Evolutionary conservation across 176 grass and related monocot genomes (phyloP).

Genomic region (Triticum urartu): DNA sequence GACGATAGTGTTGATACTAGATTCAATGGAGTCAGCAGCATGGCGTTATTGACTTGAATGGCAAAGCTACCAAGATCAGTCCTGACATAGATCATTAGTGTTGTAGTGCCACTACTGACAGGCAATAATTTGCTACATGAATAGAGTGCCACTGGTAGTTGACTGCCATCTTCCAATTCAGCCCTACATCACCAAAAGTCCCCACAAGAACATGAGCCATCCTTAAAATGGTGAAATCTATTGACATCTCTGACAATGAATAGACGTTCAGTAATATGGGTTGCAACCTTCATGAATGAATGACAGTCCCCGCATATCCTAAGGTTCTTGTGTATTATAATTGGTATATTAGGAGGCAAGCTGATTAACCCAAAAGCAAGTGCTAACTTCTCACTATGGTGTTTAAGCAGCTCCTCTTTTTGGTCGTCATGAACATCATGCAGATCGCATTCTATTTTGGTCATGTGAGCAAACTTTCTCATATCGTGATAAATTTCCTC

Average conservation of each 20-base stretch:
- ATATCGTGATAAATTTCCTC: conserved; percentile 38
- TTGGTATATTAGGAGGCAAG: conserved; percentile 36
- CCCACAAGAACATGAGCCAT: conserved; percentile 42
- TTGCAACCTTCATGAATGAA: conserved; percentile 39
- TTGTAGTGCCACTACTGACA: conserved; percentile 19
- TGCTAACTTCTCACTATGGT: conserved; percentile 47
- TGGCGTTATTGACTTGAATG: conserved; percentile 36
- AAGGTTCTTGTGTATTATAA: conserved; percentile 53
- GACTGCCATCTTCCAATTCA: background rate
- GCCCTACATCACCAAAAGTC: conserved; percentile 49
- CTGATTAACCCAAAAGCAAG: conserved; percentile 46
- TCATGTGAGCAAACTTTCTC: conserved; percentile 22
- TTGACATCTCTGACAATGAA: conserved; percentile 48
- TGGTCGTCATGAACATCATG: conserved; percentile 42
- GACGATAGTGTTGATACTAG: conserved; percentile 33
- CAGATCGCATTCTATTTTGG: conserved; percentile 39
- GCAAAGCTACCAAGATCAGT: conserved; percentile 31
- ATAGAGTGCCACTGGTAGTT: conserved; percentile 27
- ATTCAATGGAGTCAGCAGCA: conserved; percentile 20
- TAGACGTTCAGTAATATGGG: conserved; percentile 21
- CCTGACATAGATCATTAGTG: conserved; percentile 25
- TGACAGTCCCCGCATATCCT: conserved; percentile 51
- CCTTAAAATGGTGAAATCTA: conserved; percentile 39
- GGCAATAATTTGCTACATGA: conserved; percentile 37
- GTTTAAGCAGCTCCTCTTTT: conserved; percentile 49